phyloP scores from a whole-genome alignment of 176 grass and related monocot species.

The Themeda triandra region DNA sequence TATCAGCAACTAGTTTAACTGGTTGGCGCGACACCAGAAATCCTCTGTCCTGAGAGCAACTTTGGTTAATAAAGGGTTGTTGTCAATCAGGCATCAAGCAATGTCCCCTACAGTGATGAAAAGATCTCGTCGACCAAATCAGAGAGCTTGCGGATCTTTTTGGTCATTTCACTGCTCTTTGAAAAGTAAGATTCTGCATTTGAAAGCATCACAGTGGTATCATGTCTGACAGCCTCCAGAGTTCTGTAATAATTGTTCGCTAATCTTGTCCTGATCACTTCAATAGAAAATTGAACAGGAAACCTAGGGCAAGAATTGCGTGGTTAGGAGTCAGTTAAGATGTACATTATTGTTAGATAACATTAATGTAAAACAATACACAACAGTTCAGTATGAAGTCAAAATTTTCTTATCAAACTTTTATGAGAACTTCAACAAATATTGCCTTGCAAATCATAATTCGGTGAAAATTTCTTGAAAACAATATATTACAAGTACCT shows the following conservation, averaged over 20 bases:
- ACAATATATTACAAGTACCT: slow-evolving; percentile 52
- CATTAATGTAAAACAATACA: not conserved
- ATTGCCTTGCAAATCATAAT: not conserved
- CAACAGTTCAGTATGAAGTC: not conserved
- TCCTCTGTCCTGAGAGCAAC: slow-evolving; percentile 1
- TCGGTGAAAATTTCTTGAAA: not conserved
- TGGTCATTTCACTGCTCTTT: slow-evolving; percentile 59
- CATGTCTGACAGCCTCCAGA: slow-evolving; percentile 71
- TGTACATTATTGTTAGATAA: not conserved
- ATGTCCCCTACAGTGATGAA: slow-evolving; percentile 37
- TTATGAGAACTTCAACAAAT: not conserved
- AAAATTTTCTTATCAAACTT: not conserved
- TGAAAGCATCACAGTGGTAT: slow-evolving; percentile 67
- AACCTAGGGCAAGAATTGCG: slow-evolving; percentile 46
- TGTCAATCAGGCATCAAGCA: not conserved
- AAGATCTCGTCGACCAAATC: slow-evolving; percentile 55
- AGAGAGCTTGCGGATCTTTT: slow-evolving; percentile 51
- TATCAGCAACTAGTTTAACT: slow-evolving; percentile 8
- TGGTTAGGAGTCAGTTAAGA: slow-evolving; percentile 8
- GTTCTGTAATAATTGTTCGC: slow-evolving; percentile 81
- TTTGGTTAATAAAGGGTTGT: not conserved
- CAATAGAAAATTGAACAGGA: slow-evolving; percentile 79
- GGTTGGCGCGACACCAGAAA: not conserved
- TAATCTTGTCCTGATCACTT: slow-evolving; percentile 83
- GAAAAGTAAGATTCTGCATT: slow-evolving; percentile 68